These are phyloP conservation scores for Penicillium parvum DNA, from an alignment of 495 filamentous ascomycete species.

Conservation along the genomic window DNA sequence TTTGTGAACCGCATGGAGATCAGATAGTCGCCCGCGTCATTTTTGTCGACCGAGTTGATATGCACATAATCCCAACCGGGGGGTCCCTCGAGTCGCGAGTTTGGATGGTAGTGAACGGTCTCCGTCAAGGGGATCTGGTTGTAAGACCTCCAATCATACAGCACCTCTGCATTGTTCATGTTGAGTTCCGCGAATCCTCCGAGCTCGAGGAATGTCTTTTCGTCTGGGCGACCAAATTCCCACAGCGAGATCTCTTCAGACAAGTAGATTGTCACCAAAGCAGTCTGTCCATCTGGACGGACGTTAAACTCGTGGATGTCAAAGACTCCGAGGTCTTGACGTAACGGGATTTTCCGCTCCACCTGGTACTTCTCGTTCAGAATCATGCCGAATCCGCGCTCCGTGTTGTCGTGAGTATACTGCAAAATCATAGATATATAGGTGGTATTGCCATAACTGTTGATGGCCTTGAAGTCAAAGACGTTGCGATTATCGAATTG, in stretches of 20 bases:
- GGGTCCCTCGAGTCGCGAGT: conserved; percentile 8
- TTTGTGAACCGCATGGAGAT: conserved; percentile 54
- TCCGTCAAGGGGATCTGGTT: conserved; percentile 33
- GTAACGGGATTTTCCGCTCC: conserved; percentile 28
- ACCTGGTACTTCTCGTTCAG: conserved; percentile 28
- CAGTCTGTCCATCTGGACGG: conserved; percentile 30
- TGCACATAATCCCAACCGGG: conserved; percentile 57
- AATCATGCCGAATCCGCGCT: conserved; percentile 29
- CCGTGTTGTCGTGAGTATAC: conserved; percentile 23
- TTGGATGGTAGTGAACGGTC: conserved; percentile 17
- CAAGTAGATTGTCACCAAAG: conserved; percentile 43
- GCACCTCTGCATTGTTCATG: conserved; percentile 32
- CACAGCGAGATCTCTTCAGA: conserved; percentile 35
- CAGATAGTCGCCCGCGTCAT: conserved; percentile 50
- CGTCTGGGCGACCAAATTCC: conserved; percentile 29
- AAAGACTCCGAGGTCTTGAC: conserved; percentile 28
- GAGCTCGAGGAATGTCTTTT: conserved; percentile 28
- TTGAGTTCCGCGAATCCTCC: conserved; percentile 43
- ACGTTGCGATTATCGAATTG: conserved; percentile 31
- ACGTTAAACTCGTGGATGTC: conserved; percentile 47
- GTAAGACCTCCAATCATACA: conserved; percentile 43
- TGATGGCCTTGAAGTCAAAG: conserved; percentile 36
- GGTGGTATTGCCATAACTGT: conserved; percentile 24
- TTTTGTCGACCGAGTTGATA: conserved; percentile 58
- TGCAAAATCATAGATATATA: conserved; percentile 44